Evolutionary conservation across 176 grass and related monocot genomes (phyloP).

Genomic region (maize (Zea mays)): Zm-B73-REFERENCE-NAM-5.0 NC_050097.1:2499501-2500000

Average conservation of each 20-base stretch:
- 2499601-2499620: slow-evolving; percentile 65
- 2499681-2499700: slow-evolving; percentile 56
- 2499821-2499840: slow-evolving; percentile 63
- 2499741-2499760: slow-evolving; percentile 65
- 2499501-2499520: slow-evolving; percentile 43
- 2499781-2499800: slow-evolving; percentile 51
- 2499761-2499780: slow-evolving; percentile 50
- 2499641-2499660: slow-evolving; percentile 62
- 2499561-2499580: slow-evolving; percentile 67
- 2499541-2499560: slow-evolving; percentile 46
- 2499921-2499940: slow-evolving; percentile 57
- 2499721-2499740: slow-evolving; percentile 69
- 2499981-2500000: slow-evolving; percentile 70
- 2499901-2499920: slow-evolving; percentile 73
- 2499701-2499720: slow-evolving; percentile 50
- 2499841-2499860: slow-evolving; percentile 37
- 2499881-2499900: slow-evolving; percentile 67
- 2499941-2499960: slow-evolving; percentile 71
- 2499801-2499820: slow-evolving; percentile 74
- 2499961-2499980: slow-evolving; percentile 66
- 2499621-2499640: slow-evolving; percentile 67
- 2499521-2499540: slow-evolving; percentile 64
- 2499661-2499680: slow-evolving; percentile 55
- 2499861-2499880: slow-evolving; percentile 70
- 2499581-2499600: slow-evolving; percentile 62